Conservation (phyloP, 1,284 basidiomycete genomes). For the Cutaneotrichosporon daszewskae region DNA sequence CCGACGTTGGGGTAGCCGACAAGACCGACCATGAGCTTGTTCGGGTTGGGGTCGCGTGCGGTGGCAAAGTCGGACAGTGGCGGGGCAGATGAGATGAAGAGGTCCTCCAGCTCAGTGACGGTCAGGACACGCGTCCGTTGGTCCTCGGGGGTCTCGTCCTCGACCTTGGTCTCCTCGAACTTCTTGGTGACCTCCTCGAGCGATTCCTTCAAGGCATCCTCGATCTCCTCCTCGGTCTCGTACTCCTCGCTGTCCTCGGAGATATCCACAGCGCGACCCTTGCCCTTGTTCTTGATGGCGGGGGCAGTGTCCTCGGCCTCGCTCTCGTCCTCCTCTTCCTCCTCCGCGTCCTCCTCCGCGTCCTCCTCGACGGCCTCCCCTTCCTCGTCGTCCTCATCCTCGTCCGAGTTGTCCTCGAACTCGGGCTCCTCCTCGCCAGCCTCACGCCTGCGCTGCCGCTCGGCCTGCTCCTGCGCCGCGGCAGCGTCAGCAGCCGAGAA, state of each 20-base stretch:
- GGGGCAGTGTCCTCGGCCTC: slow-evolving; percentile 7
- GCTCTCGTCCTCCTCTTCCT: slow-evolving; percentile 31
- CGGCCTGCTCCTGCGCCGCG: slow-evolving; percentile 68
- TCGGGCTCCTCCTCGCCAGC: slow-evolving; percentile 31
- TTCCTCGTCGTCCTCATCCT: slow-evolving; percentile 29
- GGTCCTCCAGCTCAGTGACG: slow-evolving; percentile 81
- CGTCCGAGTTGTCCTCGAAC: slow-evolving; percentile 26
- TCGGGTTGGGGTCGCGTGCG: slow-evolving; percentile 57
- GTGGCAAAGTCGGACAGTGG: slow-evolving; percentile 64
- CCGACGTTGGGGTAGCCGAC: slow-evolving; percentile 61
- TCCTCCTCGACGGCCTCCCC: slow-evolving; percentile 20
- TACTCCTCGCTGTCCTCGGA: slow-evolving; percentile 21
- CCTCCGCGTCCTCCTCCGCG: slow-evolving; percentile 23
- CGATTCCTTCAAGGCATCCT: no score
- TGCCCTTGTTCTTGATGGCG: slow-evolving; percentile 27
- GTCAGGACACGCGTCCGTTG: slow-evolving; percentile 73
- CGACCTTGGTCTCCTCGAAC: slow-evolving; percentile 21
- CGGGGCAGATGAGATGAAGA: slow-evolving; percentile 74
- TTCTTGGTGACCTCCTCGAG: slow-evolving; percentile 22
- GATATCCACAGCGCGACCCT: slow-evolving; percentile 39
- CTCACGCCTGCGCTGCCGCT: slow-evolving; percentile 44
- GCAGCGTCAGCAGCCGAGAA: slow-evolving; percentile 91
- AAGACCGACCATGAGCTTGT: slow-evolving; percentile 64
- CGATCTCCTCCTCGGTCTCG: background rate
- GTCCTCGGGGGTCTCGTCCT: slow-evolving; percentile 49